Percentiles rank a stretch among this genome's conserved stretches.
Conservation (phyloP, 345 rosid genomes). For the Camelina hispida region DNA sequence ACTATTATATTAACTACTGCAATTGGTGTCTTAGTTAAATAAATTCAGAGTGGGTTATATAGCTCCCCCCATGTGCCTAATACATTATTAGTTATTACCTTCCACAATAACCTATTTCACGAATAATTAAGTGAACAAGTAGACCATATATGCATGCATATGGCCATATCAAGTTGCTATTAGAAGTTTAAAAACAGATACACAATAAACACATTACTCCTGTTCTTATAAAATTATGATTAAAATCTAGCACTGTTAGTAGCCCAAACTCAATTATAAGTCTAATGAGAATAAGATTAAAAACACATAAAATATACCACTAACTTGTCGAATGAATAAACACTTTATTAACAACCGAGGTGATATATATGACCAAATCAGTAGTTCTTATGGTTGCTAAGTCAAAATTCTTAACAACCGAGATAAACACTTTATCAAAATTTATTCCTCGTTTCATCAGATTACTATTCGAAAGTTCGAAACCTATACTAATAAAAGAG, state of each 20-base stretch:
- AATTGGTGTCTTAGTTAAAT: neutral
- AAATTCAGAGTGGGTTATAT: slow-evolving; percentile 10
- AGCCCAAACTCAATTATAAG: slow-evolving; percentile 1
- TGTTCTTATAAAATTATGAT: neutral
- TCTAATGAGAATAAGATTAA: neutral
- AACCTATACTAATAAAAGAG: slow-evolving; percentile 6
- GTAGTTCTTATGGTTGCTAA: neutral
- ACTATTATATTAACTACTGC: slow-evolving; percentile 6
- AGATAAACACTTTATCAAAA: neutral
- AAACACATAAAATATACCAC: neutral
- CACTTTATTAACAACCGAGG: neutral
- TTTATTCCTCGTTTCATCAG: neutral
- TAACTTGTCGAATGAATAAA: neutral
- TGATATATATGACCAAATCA: neutral
- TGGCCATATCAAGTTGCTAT: slow-evolving; percentile 10
- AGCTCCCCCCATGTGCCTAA: slow-evolving; percentile 30
- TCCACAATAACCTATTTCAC: slow-evolving; percentile 19
- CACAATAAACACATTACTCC: neutral
- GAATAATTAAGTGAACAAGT: slow-evolving; percentile 13
- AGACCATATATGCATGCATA: slow-evolving; percentile 1
- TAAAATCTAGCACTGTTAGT: neutral
- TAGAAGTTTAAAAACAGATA: neutral
- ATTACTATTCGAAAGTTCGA: slow-evolving; percentile 18
- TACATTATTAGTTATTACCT: slow-evolving; percentile 22
- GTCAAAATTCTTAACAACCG: neutral